A percentile compares a stretch with the other conserved stretches of the same genome.
phyloP scores from a whole-genome alignment of 495 filamentous ascomycete species.

The Xylaria curta region DNA sequence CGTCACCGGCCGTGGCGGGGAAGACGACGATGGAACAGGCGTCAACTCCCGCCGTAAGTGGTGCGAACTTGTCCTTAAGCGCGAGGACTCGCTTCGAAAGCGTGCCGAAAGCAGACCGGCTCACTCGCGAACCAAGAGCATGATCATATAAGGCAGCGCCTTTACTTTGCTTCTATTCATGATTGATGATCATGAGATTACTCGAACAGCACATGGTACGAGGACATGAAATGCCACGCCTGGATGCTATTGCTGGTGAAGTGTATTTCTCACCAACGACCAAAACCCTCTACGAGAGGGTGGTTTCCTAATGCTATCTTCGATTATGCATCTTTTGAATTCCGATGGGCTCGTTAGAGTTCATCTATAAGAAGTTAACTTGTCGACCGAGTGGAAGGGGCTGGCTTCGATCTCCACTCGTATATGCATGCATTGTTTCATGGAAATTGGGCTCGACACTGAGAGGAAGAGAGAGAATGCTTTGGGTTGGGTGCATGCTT shows the following conservation, averaged over 20 bases:
- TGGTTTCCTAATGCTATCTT: conserved; percentile 1
- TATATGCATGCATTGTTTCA: conserved; percentile 1
- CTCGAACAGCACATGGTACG: conserved; percentile 23
- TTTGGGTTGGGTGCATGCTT: conserved; percentile 23
- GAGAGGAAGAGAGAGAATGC: background rate
- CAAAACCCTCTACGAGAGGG: background rate
- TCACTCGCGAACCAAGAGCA: conserved; percentile 62
- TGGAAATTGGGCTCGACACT: background rate
- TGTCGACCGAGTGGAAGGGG: conserved; percentile 4
- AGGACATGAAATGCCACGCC: conserved; percentile 24
- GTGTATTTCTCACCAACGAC: conserved; percentile 2
- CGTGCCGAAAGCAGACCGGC: conserved; percentile 49
- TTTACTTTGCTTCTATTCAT: conserved; percentile 21
- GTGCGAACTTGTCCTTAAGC: conserved; percentile 84
- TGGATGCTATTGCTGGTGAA: background rate
- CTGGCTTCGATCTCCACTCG: background rate
- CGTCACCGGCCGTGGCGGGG: conserved; percentile 69
- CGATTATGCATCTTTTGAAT: background rate
- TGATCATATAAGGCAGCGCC: conserved; percentile 47
- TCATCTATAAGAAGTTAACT: background rate
- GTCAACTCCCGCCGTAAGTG: conserved; percentile 64
- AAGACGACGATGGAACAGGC: conserved; percentile 41
- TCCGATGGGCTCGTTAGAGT: background rate
- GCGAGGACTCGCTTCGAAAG: conserved; percentile 54
- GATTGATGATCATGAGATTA: conserved; percentile 27